Evolutionary conservation across 352 stramenopile genomes (phyloP), one percentile per base, ranked within the genome.

Genomic region (Phytophthora fragariaefolia): DNA sequence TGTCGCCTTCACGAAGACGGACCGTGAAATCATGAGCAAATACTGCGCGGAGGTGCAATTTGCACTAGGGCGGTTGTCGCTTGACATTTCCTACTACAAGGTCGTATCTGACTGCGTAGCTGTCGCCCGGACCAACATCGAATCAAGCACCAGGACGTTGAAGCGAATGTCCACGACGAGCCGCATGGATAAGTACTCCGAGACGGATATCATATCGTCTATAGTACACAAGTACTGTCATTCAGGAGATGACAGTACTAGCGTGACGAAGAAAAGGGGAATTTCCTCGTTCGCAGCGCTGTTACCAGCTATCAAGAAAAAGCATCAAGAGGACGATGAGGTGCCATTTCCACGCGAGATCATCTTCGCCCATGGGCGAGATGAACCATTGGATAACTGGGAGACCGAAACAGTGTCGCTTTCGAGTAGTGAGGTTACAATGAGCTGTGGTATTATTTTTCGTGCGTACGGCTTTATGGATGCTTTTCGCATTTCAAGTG

Each of bases 41-140:
- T 87, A 81, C 52, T 83, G 75, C 42, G 74, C 73, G 20, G 83
- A 92, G 58, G 80, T 92, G 28, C 83, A 92, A 30, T 89, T 88
- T 63, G 83, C 83, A 8, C 77, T 92, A 2, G 83, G 81, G 1
- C 59, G 82, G 0, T 66, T 92, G 22, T 90, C 83, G 26, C 75
- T 92, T 26, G 83, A 92, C 48, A 88, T 92, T 34, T 92, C 81
- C 50, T 92, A 92, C 71, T 92, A 89, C 67, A 92, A 92, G 43
- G 83, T 90, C 17, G 78, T 90, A 1, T 79, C 75, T 8, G 75
- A 83, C 55, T 80, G 75, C 26, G 69, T 73, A 2, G 73, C 66
- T 12, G 64, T 72, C 7, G 72, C 66, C 13, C 50, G 65, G 12
- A 67, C 32, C 12, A 34, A 20, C 20, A 46, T 34, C 1, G 36